Evolutionary conservation across 1,139 yeast species (phyloP).

Genomic region (Magnusiomyces magnusii): DNA sequence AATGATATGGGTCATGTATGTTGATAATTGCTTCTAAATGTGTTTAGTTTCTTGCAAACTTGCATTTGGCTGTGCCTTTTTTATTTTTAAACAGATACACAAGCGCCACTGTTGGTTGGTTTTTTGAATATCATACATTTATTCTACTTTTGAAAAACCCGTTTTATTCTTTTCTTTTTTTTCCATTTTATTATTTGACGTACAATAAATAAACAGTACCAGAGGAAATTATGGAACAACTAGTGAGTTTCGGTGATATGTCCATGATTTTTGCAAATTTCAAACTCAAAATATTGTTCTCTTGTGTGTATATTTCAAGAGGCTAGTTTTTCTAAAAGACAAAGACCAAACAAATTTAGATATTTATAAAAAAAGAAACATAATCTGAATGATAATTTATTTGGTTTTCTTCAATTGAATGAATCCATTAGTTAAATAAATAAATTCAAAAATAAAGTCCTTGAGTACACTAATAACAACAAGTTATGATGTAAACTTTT

Average conservation of each 20-base stretch:
- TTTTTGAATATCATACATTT: neutral
- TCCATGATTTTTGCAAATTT: neutral
- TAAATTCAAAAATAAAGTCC: neutral
- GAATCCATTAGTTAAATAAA: too few species aligned
- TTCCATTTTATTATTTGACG: too few species aligned
- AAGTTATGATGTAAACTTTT: neutral
- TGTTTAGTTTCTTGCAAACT: neutral
- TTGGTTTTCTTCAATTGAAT: too few species aligned
- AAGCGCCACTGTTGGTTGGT: neutral
- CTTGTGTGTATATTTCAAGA: too few species aligned
- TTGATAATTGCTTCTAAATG: neutral
- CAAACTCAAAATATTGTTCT: too few species aligned
- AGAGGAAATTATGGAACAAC: neutral
- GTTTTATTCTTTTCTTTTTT: too few species aligned
- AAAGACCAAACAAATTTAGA: too few species aligned
- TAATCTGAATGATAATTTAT: neutral
- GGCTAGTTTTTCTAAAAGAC: too few species aligned
- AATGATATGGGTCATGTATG: neutral
- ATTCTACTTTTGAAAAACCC: too few species aligned
- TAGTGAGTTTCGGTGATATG: neutral
- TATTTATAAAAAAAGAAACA: too few species aligned
- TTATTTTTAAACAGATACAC: neutral
- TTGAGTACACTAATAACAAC: neutral
- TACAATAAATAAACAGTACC: neutral
- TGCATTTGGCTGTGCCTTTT: neutral